Conservation (phyloP, 108 stramenopile genomes). For the Skeletonema potamos region DNA sequence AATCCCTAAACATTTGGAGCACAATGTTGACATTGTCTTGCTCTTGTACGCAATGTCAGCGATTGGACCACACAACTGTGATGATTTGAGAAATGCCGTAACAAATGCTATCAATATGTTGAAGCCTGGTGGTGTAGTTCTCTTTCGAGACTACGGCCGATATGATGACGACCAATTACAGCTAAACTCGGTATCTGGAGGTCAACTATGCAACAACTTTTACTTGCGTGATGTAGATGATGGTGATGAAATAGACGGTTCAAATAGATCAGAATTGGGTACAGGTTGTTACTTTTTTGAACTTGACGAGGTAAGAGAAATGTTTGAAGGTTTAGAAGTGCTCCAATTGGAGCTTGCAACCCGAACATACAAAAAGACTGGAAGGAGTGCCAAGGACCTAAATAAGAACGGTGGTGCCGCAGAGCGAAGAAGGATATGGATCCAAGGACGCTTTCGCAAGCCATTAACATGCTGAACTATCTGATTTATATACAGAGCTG, state of each 20-base stretch:
- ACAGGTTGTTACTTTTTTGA: conserved; percentile 78
- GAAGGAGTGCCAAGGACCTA: conserved; percentile 33
- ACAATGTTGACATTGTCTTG: conserved; percentile 25
- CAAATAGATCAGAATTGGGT: conserved; percentile 40
- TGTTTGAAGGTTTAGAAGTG: conserved; percentile 67
- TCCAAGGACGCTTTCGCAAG: conserved; percentile 33
- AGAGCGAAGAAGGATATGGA: conserved; percentile 13
- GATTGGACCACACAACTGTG: conserved; percentile 21
- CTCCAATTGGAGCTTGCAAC: conserved; percentile 67
- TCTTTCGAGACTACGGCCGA: conserved; percentile 89
- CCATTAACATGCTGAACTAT: neutral
- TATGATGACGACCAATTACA: conserved; percentile 86
- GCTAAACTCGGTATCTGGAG: conserved; percentile 20
- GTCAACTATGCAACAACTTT: conserved; percentile 65
- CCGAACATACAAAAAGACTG: conserved; percentile 56
- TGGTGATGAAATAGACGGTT: neutral
- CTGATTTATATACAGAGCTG: neutral
- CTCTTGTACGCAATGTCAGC: conserved; percentile 51
- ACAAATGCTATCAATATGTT: conserved; percentile 53
- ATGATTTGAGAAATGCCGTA: conserved; percentile 48
- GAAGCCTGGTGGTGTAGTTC: conserved; percentile 64
- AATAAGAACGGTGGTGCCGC: conserved; percentile 19
- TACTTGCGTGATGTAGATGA: conserved; percentile 37
- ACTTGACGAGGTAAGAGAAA: conserved; percentile 56
- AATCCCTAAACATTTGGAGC: neutral